Evolutionary conservation across 352 stramenopile genomes (phyloP).

Genomic region (Blastocystis sp.): DNA sequence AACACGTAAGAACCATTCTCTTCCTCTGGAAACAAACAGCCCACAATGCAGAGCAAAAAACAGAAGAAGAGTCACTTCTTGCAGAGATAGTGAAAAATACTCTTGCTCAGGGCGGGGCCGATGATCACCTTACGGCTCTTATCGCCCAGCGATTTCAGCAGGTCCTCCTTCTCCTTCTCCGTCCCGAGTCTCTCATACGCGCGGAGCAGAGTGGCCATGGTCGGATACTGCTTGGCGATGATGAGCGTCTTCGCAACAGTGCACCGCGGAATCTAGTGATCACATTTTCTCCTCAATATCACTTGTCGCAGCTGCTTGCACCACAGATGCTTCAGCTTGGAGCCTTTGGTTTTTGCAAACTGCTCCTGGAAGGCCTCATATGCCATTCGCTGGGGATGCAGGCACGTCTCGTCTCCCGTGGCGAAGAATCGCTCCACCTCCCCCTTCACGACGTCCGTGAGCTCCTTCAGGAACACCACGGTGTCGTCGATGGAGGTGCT

Average conservation of each 20-base stretch:
- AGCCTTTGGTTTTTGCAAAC: slow-evolving; percentile 33
- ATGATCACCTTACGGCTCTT: slow-evolving; percentile 1
- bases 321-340: slow-evolving; percentile 35
- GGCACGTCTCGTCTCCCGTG: slow-evolving; percentile 15
- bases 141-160: slow-evolving; percentile 49
- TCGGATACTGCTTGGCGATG: slow-evolving; percentile 44
- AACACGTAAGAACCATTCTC: neutral
- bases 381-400: slow-evolving; percentile 41
- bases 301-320: slow-evolving; percentile 58
- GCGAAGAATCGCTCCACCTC: slow-evolving; percentile 14
- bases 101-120: slow-evolving; percentile 51
- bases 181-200: neutral
- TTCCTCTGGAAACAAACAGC: slow-evolving; percentile 1
- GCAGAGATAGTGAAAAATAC: slow-evolving; percentile 56
- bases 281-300: neutral
- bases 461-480: slow-evolving; percentile 58
- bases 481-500: slow-evolving; percentile 67
- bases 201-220: slow-evolving; percentile 17
- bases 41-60: slow-evolving; percentile 31
- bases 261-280: slow-evolving; percentile 50
- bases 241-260: slow-evolving; percentile 37
- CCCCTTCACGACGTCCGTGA: neutral
- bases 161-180: slow-evolving; percentile 40
- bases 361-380: slow-evolving; percentile 26
- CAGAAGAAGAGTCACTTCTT: slow-evolving; percentile 2